These are phyloP conservation scores for Penicillium paradoxum DNA, from an alignment of 495 filamentous ascomycete species.

Conservation along the genomic window DNA sequence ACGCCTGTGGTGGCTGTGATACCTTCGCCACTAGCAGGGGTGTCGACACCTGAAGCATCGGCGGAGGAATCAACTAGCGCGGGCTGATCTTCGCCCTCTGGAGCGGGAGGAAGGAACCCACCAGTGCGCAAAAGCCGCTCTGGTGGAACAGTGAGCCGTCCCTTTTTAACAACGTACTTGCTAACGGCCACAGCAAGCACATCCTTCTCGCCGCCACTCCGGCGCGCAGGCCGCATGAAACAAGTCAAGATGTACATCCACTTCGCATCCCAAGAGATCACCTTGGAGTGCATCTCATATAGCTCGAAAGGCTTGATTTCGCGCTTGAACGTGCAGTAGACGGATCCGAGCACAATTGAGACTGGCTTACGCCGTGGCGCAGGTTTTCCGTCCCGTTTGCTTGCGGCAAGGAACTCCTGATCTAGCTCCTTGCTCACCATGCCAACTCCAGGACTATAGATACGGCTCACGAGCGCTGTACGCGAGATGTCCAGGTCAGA, in stretches of 20 bases:
- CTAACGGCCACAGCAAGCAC: constrained; percentile 72
- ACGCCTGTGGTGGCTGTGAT: constrained; percentile 28
- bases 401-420: constrained; percentile 31
- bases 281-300: constrained; percentile 62
- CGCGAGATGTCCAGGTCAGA: constrained; percentile 67
- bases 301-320: constrained; percentile 63
- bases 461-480: constrained; percentile 53
- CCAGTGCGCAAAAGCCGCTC: constrained; percentile 66
- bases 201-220: constrained; percentile 42
- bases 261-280: constrained; percentile 74
- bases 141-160: constrained; percentile 77
- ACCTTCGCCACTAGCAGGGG: constrained; percentile 33
- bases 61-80: constrained; percentile 16
- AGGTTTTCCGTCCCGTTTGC: constrained; percentile 38
- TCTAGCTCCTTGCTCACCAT: constrained; percentile 46
- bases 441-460: constrained; percentile 55
- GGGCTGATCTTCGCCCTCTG: constrained; percentile 2
- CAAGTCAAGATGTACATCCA: constrained; percentile 75
- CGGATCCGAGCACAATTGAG: constrained; percentile 58
- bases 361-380: constrained; percentile 37
- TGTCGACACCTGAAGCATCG: constrained; percentile 33
- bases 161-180: constrained; percentile 90
- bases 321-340: constrained; percentile 59
- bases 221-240: constrained; percentile 54
- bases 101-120: constrained; percentile 53